A percentile compares a stretch with the other conserved stretches of the same genome.
Evolutionary conservation across 345 rosid species (phyloP).

Genomic region (Litchi chinensis): DNA sequence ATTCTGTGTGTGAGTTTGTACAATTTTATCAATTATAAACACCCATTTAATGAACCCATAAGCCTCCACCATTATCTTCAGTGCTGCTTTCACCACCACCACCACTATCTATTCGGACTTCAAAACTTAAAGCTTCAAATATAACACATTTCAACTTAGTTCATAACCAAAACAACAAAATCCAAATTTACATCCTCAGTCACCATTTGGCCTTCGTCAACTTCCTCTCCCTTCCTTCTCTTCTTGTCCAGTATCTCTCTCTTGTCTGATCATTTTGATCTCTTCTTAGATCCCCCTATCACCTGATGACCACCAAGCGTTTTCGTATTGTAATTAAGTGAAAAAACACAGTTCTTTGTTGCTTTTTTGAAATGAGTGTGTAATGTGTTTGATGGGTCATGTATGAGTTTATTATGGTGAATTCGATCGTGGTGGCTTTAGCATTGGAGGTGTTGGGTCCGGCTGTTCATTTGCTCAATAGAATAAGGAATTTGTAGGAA

Average conservation of each 20-base stretch:
- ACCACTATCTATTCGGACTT: too few species aligned
- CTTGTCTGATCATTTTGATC: slow-evolving; percentile 12
- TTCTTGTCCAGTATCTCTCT: not conserved
- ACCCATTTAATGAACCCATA: too few species aligned
- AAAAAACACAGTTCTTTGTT: not conserved
- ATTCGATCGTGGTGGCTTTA: not conserved
- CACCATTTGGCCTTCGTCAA: not conserved
- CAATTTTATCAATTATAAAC: too few species aligned
- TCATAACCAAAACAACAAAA: slow-evolving; percentile 22
- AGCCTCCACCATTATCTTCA: too few species aligned
- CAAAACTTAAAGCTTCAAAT: too few species aligned
- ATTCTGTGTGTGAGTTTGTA: too few species aligned
- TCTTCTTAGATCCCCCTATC: slow-evolving; percentile 13
- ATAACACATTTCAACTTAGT: too few species aligned
- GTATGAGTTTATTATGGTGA: not conserved
- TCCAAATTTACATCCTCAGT: slow-evolving; percentile 43
- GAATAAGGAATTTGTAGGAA: too few species aligned
- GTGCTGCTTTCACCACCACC: too few species aligned
- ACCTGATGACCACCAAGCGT: not conserved
- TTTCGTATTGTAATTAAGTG: not conserved
- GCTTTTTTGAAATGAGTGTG: not conserved
- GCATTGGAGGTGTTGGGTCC: too few species aligned
- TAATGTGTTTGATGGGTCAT: too few species aligned
- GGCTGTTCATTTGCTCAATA: too few species aligned
- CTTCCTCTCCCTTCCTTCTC: slow-evolving; percentile 10